A percentile compares a stretch with the other conserved stretches of the same genome.
Conservation (phyloP, 2,329 filamentous ascomycete genomes). For the Gaeumannomyces tritici region DNA sequence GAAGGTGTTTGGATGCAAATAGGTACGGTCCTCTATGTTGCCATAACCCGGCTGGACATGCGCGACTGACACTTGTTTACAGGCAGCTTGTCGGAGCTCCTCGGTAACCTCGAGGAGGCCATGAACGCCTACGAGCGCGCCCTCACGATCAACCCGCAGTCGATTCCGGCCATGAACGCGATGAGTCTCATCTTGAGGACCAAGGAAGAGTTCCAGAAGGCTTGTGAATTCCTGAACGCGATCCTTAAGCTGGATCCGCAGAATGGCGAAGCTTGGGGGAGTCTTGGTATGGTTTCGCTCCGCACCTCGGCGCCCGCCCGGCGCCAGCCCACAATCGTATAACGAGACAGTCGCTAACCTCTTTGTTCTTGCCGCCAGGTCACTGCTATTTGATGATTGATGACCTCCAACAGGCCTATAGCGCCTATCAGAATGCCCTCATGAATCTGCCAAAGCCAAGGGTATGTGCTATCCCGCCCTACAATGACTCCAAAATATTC, state of each 20-base stretch:
- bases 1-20: slow-evolving; percentile 89
- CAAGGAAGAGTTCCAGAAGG: slow-evolving; percentile 87
- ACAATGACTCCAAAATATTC: not conserved
- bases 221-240: slow-evolving; percentile 83
- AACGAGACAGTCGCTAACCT: slow-evolving; percentile 13
- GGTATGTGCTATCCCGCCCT: slow-evolving; percentile 38
- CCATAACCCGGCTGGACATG: slow-evolving; percentile 15
- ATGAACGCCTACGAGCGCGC: slow-evolving; percentile 87
- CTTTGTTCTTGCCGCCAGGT: slow-evolving; percentile 37
- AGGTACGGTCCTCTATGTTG: slow-evolving; percentile 46
- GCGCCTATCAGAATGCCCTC: slow-evolving; percentile 89
- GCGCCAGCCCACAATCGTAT: not conserved
- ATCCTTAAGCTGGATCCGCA: slow-evolving; percentile 82
- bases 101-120: slow-evolving; percentile 82
- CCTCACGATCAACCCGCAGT: slow-evolving; percentile 77
- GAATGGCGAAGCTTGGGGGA: slow-evolving; percentile 95
- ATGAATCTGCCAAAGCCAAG: slow-evolving; percentile 91
- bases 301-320: not conserved
- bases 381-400: slow-evolving; percentile 99
- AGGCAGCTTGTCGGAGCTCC: slow-evolving; percentile 80
- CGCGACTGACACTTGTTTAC: slow-evolving; percentile 4
- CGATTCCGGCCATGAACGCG: slow-evolving; percentile 83
- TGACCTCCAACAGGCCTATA: slow-evolving; percentile 91
- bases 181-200: slow-evolving; percentile 87
- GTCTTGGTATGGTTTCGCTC: slow-evolving; percentile 53